Percentiles rank a stretch among this genome's conserved stretches.
phyloP scores from a whole-genome alignment of 192 early-diverging fungal species.

The Podila horticola region DNA sequence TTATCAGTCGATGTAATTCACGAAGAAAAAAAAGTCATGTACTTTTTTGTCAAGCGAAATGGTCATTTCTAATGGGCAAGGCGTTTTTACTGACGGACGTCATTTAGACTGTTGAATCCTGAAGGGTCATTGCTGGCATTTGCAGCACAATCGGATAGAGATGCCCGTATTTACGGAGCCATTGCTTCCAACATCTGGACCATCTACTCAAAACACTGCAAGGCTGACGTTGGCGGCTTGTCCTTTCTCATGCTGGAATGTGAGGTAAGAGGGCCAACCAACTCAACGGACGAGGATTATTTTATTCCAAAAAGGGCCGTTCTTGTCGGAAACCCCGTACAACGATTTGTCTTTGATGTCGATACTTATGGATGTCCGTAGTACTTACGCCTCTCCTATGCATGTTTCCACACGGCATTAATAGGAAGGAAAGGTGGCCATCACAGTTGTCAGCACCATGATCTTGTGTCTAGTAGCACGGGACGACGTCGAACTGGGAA shows the following conservation, averaged over 20 bases:
- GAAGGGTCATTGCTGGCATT: slow-evolving; percentile 67
- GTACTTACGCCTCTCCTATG: not conserved
- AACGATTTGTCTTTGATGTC: not conserved
- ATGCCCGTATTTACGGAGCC: slow-evolving; percentile 65
- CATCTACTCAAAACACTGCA: slow-evolving; percentile 59
- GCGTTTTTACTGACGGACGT: too few species aligned
- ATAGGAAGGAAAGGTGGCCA: slow-evolving; percentile 58
- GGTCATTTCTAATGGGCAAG: too few species aligned
- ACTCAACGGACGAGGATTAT: too few species aligned
- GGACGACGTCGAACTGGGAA: slow-evolving; percentile 58
- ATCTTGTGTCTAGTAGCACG: slow-evolving; percentile 64
- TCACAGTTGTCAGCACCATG: slow-evolving; percentile 60
- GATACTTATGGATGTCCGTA: not conserved
- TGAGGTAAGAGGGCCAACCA: slow-evolving; percentile 43
- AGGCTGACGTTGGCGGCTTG: slow-evolving; percentile 39
- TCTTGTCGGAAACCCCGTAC: too few species aligned
- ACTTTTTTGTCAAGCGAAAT: too few species aligned
- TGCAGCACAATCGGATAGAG: slow-evolving; percentile 62
- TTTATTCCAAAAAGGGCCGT: too few species aligned
- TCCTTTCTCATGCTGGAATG: slow-evolving; percentile 60
- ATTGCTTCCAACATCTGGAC: slow-evolving; percentile 71
- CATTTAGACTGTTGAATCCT: slow-evolving; percentile 61
- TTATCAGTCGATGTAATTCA: too few species aligned
- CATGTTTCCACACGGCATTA: not conserved
- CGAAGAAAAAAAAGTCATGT: too few species aligned